phyloP scores from a whole-genome alignment of 345 rosid genomes.

The Brassica cretica region DNA sequence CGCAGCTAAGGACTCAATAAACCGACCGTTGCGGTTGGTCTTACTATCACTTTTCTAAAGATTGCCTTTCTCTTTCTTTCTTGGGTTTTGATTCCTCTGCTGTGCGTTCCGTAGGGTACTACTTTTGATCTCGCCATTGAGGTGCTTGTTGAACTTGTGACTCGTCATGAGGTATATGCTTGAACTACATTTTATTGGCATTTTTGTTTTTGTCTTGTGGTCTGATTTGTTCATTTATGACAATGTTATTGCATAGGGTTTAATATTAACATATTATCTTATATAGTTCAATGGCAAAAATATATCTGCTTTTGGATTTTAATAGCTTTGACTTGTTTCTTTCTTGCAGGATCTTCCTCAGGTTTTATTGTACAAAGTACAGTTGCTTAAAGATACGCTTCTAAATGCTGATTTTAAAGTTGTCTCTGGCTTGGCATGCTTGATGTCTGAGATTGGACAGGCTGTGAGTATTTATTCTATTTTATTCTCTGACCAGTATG shows the following conservation, averaged over 20 bases:
- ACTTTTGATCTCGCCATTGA: slow-evolving; percentile 87
- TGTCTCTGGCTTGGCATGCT: slow-evolving; percentile 80
- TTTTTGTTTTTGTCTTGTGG: background rate
- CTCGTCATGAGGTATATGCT: slow-evolving; percentile 73
- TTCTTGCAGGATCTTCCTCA: slow-evolving; percentile 74
- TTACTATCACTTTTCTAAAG: slow-evolving; percentile 5
- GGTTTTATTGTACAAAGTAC: slow-evolving; percentile 74
- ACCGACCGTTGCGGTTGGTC: too few relatives aligned
- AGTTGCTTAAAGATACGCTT: slow-evolving; percentile 72
- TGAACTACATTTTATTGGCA: slow-evolving; percentile 5
- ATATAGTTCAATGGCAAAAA: background rate
- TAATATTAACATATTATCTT: background rate
- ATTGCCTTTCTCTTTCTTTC: background rate
- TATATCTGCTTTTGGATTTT: background rate
- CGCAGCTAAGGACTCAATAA: too few relatives aligned
- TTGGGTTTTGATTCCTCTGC: slow-evolving; percentile 11
- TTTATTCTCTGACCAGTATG: background rate
- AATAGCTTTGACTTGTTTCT: slow-evolving; percentile 22
- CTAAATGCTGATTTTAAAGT: slow-evolving; percentile 77
- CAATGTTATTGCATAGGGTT: background rate
- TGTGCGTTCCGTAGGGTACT: slow-evolving; percentile 52
- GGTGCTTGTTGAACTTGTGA: slow-evolving; percentile 89
- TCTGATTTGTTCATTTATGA: background rate
- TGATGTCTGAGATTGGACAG: slow-evolving; percentile 95
- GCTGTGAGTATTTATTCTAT: slow-evolving; percentile 60